Evolutionary conservation across 306 rosid genomes (phyloP), one percentile per base, ranked within the genome.

Genomic region (Dryas drummondii): DNA sequence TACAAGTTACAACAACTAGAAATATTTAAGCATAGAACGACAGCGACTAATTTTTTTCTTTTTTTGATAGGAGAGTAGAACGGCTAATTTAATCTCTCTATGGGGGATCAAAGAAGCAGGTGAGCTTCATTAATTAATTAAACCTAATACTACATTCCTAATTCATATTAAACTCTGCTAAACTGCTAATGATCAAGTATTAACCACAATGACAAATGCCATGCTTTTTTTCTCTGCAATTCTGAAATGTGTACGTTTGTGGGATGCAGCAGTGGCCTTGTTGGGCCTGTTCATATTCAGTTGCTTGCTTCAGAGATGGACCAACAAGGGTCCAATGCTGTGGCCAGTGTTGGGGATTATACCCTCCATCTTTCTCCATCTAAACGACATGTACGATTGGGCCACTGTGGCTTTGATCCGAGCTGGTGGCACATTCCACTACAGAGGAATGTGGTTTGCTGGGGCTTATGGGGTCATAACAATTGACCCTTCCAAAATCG

Each of bases 371-470:
- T 57, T 79, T 72, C 17, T 70, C 45, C 80, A 83, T 12, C 13
- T 79, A 17, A 37, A 66, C 56, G 13, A 55, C 42, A 5, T 64
- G 37, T 83, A 80, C 57, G 79, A 83, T 37, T 86, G 90, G 87
- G n/a, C 5, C 41, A 83, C 87, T 27, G 5, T 9, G 62, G 77
- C 78, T 49, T 64, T 83, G 58, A 86, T 76, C 80, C 42, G 48
- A 63, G 79, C 90, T 12, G 82, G 80, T 46, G 88, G 90, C 9
- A 86, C 86, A 53, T 83, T 83, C 77, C 59, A 47, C 67, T 86
- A 62, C 78, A 81, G 75, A 67, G 84, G 87, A 53, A 16, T 79
- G 68, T 81, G 79, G 82, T 58, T 83, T 51, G 82, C 77, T 14
- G 79, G 79, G 2, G 60, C 49, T 16, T 57, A 76, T 10, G 87